Evolutionary conservation across 441 rosid genomes (phyloP).

Genomic region (Euphorbia celastroides): DNA sequence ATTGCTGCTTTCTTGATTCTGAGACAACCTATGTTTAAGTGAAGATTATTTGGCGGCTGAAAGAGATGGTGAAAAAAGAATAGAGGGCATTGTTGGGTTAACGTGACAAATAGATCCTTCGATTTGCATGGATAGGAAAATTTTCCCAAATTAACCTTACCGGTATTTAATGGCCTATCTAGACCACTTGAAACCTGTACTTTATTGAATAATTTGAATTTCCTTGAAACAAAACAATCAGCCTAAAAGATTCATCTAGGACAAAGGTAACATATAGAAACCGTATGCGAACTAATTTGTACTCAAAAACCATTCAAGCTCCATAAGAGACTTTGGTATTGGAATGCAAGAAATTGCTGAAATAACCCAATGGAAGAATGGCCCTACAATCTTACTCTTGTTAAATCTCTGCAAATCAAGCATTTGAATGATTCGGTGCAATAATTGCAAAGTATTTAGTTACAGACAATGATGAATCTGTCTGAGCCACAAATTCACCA

Average conservation of each 20-base stretch:
- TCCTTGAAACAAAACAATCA: no score
- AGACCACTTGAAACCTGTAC: neutral
- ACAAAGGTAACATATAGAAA: neutral
- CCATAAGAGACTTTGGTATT: neutral
- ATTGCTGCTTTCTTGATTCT: conserved; percentile 36
- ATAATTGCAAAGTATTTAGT: neutral
- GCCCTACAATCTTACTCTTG: neutral
- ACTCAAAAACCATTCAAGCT: neutral
- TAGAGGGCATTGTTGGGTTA: neutral
- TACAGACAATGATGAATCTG: neutral
- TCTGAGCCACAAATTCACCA: neutral
- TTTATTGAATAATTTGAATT: neutral
- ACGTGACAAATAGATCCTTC: neutral
- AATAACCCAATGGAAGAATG: neutral
- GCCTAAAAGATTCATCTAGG: neutral
- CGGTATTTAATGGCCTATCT: neutral
- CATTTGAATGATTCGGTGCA: neutral
- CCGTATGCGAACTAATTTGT: neutral
- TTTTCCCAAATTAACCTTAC: neutral
- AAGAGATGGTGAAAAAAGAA: conserved; percentile 4
- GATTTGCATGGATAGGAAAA: neutral
- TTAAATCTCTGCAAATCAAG: neutral
- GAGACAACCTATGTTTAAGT: conserved; percentile 28
- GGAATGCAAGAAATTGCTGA: neutral
- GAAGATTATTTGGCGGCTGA: conserved; percentile 10